phyloP scores from a whole-genome alignment of 805 yeast genomes.

The Kazachstania africana region DNA sequence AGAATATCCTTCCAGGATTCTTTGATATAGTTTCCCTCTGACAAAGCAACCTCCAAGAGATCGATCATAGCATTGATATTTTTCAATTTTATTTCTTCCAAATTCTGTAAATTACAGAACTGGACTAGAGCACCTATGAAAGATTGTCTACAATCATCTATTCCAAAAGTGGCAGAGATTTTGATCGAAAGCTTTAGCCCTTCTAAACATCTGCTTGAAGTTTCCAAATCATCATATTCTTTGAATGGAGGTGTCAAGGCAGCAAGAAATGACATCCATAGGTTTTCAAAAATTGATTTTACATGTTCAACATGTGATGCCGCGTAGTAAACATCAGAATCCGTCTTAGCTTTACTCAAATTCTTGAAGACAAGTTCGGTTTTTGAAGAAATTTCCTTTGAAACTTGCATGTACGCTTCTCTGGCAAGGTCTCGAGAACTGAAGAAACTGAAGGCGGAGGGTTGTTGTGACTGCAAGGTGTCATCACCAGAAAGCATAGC shows the following conservation, averaged over 20 bases:
- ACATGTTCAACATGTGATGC: constrained; percentile 88
- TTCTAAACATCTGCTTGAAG: constrained; percentile 60
- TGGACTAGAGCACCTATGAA: constrained; percentile 85
- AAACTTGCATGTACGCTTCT: constrained; percentile 87
- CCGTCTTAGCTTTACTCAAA: constrained; percentile 39
- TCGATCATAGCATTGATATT: constrained; percentile 72
- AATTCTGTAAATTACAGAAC: constrained; percentile 68
- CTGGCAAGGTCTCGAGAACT: constrained; percentile 59
- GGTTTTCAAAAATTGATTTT: constrained; percentile 80
- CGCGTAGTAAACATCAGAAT: constrained; percentile 48
- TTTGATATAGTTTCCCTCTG: constrained; percentile 65
- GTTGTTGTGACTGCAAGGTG: constrained; percentile 23
- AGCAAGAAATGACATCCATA: constrained; percentile 96
- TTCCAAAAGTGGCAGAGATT: constrained; percentile 72
- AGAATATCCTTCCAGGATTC: constrained; percentile 79
- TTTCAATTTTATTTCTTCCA: constrained; percentile 65
- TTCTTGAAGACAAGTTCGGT: constrained; percentile 74
- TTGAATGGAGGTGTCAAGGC: constrained; percentile 90
- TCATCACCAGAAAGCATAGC: constrained; percentile 65
- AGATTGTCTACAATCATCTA: constrained; percentile 77
- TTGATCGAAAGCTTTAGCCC: constrained; percentile 77
- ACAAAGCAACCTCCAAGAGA: constrained; percentile 62
- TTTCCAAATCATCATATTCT: constrained; percentile 68
- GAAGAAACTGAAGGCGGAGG: constrained; percentile 43
- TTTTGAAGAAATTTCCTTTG: constrained; percentile 80